A percentile compares a stretch with the other conserved stretches of the same genome.
Conservation (phyloP, 208 protist genomes). For the Trypanosoma brucei region DNA sequence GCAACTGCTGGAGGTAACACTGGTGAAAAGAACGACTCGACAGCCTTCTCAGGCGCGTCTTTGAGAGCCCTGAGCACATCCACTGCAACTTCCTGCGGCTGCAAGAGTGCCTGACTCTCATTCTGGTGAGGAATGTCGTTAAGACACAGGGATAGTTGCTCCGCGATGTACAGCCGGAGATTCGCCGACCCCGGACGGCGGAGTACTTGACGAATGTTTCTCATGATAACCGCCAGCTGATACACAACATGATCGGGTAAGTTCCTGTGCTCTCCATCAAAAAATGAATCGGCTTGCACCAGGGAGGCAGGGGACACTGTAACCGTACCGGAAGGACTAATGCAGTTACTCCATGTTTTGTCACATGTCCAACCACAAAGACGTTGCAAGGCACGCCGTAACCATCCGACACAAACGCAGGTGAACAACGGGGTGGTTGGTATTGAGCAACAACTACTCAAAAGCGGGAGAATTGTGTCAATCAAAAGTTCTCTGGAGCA, state of each 20-base stretch:
- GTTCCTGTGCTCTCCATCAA: not conserved
- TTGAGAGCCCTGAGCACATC: conserved; percentile 4
- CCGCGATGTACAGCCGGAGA: conserved; percentile 9
- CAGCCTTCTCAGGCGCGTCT: not conserved
- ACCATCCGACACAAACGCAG: conserved; percentile 17
- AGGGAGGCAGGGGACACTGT: not conserved
- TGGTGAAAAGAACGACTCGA: conserved; percentile 5
- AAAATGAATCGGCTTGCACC: not conserved
- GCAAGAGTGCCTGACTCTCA: not conserved
- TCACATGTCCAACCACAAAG: not conserved
- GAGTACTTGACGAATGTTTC: conserved; percentile 2
- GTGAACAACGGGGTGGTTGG: not conserved
- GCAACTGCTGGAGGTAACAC: not conserved
- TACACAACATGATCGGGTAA: not conserved
- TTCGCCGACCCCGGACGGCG: not conserved
- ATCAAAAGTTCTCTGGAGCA: conserved; percentile 17
- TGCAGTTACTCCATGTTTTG: not conserved
- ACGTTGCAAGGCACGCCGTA: conserved; percentile 8
- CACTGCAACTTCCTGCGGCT: conserved; percentile 1
- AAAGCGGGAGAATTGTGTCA: conserved; percentile 23
- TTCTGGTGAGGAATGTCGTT: conserved; percentile 6
- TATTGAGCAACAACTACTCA: conserved; percentile 19
- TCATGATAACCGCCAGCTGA: conserved; percentile 5
- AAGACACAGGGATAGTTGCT: conserved; percentile 18
- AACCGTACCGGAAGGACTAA: not conserved